Conservation (phyloP, 202 grass and related monocot genomes). For the Zoysia matrella region DNA sequence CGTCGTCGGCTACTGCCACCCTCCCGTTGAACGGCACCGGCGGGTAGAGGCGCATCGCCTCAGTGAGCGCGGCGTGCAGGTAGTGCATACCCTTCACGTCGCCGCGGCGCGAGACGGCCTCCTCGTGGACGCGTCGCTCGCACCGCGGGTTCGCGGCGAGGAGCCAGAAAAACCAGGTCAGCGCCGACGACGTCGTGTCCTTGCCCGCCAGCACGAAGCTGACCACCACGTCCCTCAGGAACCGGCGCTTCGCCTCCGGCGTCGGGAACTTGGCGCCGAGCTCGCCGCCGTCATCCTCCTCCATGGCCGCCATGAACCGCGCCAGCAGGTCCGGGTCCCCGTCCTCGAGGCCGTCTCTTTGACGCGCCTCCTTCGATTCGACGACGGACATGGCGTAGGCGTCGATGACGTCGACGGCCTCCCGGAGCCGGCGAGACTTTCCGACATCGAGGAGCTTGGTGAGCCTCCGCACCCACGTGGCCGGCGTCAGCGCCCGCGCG, state of each 20-base stretch:
- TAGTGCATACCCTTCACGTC: conserved; percentile 57
- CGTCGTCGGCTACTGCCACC: conserved; percentile 51
- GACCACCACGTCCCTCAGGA: conserved; percentile 70
- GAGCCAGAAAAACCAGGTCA: conserved; percentile 89
- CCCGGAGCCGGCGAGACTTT: conserved; percentile 53
- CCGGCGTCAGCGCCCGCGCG: conserved; percentile 41
- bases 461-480: conserved; percentile 43
- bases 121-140: conserved; percentile 55
- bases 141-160: conserved; percentile 55
- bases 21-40: conserved; percentile 74
- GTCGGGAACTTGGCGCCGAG: conserved; percentile 59
- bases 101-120: conserved; percentile 29
- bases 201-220: conserved; percentile 76
- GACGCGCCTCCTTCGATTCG: conserved; percentile 42
- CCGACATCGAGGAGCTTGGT: conserved; percentile 59
- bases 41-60: conserved; percentile 80
- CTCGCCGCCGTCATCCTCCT: conserved; percentile 44
- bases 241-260: conserved; percentile 42
- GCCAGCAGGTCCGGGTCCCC: conserved; percentile 64
- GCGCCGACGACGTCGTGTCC: conserved; percentile 65
- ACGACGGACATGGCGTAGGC: conserved; percentile 59
- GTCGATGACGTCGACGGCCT: conserved; percentile 56
- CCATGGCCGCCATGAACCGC: conserved; percentile 61
- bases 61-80: conserved; percentile 70
- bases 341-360: background rate